phyloP scores from a whole-genome alignment of 345 rosid species.

The Physaria fendleri region DNA sequence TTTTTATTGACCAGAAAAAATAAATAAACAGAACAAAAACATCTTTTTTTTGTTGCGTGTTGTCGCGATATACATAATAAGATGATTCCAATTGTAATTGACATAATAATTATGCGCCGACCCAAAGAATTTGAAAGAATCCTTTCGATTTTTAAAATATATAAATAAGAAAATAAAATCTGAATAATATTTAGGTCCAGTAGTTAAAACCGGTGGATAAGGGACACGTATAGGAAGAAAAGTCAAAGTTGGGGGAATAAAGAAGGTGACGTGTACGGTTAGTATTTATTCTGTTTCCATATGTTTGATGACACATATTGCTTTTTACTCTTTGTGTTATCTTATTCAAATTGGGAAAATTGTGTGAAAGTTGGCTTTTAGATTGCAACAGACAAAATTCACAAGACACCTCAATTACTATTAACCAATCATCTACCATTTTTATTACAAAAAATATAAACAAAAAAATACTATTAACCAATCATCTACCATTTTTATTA shows the following conservation, averaged over 20 bases:
- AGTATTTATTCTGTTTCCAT: slow-evolving; percentile 2
- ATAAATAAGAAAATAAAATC: not conserved
- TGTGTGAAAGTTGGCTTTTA: slow-evolving; percentile 14
- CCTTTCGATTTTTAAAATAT: not conserved
- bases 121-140: slow-evolving; percentile 14
- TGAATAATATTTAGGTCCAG: slow-evolving; percentile 4
- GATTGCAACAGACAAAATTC: slow-evolving; percentile 10
- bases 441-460: not conserved
- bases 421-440: slow-evolving; percentile 13
- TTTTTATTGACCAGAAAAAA: not conserved
- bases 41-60: not conserved
- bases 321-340: slow-evolving; percentile 13
- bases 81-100: not conserved
- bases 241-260: slow-evolving; percentile 10
- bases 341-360: slow-evolving; percentile 6
- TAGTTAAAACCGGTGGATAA: not conserved
- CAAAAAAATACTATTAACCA: no score
- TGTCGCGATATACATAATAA: not conserved
- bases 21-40: not conserved
- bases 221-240: slow-evolving; percentile 22
- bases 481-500: not conserved
- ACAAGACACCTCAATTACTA: slow-evolving; percentile 13
- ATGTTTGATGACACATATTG: slow-evolving; percentile 23
- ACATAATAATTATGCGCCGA: slow-evolving; percentile 6
- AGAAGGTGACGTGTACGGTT: slow-evolving; percentile 33